Conservation (phyloP, 495 filamentous ascomycete species). For the Thermothielavioides terrestris region DNA sequence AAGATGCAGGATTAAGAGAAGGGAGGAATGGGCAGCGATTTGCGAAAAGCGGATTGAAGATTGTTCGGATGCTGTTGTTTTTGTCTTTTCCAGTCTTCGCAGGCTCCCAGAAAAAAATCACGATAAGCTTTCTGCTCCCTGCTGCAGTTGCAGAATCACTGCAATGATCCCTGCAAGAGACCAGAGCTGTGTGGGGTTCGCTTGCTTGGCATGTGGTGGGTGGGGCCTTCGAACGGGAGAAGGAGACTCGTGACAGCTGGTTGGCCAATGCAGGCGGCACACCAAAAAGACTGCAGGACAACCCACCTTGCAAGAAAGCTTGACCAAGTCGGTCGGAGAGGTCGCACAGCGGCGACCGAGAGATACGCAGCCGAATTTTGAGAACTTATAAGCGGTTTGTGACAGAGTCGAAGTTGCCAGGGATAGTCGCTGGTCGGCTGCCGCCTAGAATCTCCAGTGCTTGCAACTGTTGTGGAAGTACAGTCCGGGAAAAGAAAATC, state of each 20-base stretch:
- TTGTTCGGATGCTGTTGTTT: conserved; percentile 1
- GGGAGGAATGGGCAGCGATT: background rate
- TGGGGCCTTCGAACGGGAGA: too few species aligned
- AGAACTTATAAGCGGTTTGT: background rate
- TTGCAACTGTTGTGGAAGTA: background rate
- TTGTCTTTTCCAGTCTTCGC: background rate
- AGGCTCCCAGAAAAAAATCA: conserved; percentile 12
- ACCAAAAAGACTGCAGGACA: background rate
- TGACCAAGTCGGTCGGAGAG: background rate
- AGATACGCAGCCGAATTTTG: background rate
- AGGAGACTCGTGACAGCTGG: background rate
- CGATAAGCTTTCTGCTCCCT: conserved; percentile 1
- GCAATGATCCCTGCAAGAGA: background rate
- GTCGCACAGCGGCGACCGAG: conserved; percentile 1
- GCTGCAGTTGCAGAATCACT: background rate
- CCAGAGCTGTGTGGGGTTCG: background rate
- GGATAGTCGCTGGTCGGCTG: too few species aligned
- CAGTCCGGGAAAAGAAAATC: background rate
- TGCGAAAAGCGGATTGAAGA: background rate
- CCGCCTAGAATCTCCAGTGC: background rate
- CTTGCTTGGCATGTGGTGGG: too few species aligned
- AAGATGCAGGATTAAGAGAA: background rate
- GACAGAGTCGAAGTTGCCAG: too few species aligned
- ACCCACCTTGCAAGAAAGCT: background rate
- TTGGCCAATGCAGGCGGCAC: background rate